Evolutionary conservation across 1,284 basidiomycete species (phyloP), one percentile per base, ranked within the genome.

Genomic region (Ustilago trichophora): DNA sequence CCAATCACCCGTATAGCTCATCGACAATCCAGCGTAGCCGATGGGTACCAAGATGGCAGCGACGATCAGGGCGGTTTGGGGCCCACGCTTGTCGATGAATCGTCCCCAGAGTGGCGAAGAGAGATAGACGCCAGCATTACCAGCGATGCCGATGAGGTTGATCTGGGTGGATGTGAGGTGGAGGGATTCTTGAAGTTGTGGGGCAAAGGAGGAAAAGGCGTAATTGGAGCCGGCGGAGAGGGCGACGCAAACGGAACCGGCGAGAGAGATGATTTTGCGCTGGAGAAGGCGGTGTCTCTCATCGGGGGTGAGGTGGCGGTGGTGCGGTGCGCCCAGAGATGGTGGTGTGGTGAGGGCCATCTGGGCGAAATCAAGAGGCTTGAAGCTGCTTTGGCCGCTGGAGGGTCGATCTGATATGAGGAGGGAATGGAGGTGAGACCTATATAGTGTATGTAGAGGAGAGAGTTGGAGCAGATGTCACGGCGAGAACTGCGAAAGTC

Each of bases 121-220:
- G 16, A 80, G 62, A 33, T 79, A 80, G 36, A 80, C 80, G 41
- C 82, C 82, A 2, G 80, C 75, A 58, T 83, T 83, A 9, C 82
- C 82, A 2, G 76, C 71, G 9, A 82, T 77, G n/a, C 80, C 81
- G 27, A 83, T 77, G 8, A 83, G 63, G 58, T 83, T 83, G 66
- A 82, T 68, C 56, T 82, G 75, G 1, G 77, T 79, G 6, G 74
- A 76, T 0, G 77, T 75, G 13, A 83, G 73, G 42, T 82, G 78
- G 22, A 82, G 69, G 6, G 33, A 50, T 15, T 75, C 65, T 21
- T 80, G 78, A 18, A 82, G 69, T 63, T 83, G 82, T 0, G 82
- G 82, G 2, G 80, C 78, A 46, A 78, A 83, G 8, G 72, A 72
- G 34, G 70, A 73, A 43, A 78, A 80, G n/a, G 71, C 79, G 40